A percentile compares a stretch with the other conserved stretches of the same genome.
phyloP scores from a whole-genome alignment of 495 filamentous ascomycete species.

The Neurospora sublineolata region DNA sequence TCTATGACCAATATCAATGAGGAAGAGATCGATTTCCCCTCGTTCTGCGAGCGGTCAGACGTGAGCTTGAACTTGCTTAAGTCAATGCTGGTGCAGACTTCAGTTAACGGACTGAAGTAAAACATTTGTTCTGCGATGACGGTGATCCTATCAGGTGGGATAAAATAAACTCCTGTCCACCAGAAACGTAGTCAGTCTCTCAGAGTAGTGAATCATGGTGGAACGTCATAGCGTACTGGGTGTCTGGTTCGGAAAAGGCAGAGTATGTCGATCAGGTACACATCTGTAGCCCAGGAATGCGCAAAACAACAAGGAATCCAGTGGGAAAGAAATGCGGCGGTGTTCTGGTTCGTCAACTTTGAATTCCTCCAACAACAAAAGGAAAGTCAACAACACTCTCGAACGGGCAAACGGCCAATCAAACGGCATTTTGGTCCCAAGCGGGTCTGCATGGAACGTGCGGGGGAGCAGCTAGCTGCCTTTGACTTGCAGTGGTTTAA shows the following conservation, averaged over 20 bases:
- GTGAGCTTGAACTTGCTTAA: neutral
- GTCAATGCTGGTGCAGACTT: neutral
- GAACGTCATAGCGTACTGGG: neutral
- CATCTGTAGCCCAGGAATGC: neutral
- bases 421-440: neutral
- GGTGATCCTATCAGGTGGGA: neutral
- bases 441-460: slow-evolving; percentile 14
- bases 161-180: neutral
- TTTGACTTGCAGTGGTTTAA: neutral
- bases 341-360: neutral
- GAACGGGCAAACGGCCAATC: slow-evolving; percentile 13
- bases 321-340: neutral
- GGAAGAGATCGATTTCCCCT: neutral
- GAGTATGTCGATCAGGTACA: neutral
- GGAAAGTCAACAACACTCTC: neutral
- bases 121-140: neutral
- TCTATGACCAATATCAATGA: neutral
- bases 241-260: neutral
- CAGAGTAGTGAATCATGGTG: neutral
- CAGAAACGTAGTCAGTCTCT: neutral
- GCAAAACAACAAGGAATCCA: neutral
- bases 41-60: neutral
- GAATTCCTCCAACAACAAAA: neutral
- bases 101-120: neutral
- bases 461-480: slow-evolving; percentile 9